Base-by-base conservation (phyloP, 75 land plant species). In the Cryptomeria japonica region DNA sequence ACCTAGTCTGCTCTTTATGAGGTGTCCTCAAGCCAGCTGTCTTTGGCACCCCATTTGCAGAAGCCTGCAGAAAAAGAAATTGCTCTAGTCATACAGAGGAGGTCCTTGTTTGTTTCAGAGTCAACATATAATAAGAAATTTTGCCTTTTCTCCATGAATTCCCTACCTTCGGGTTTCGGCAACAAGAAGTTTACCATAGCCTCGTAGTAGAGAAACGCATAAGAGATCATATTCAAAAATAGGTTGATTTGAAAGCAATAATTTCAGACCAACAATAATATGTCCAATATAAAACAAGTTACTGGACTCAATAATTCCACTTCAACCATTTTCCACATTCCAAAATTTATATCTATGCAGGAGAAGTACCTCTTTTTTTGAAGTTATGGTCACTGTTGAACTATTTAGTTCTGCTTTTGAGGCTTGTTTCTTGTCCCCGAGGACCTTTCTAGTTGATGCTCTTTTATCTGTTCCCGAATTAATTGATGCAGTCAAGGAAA, bases 361-460 rank as follows among this genome's bases (percentile, higher is more conserved):
- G 25, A 80, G 32, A 49, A 7, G 19, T 88, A 90, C 93, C 91
- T 87, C 80, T 83, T 37, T 25, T 64, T 87, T 90, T 61, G 68
- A 53, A 79, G 47, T 49, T 37, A 64, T 88, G 82, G 18, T 13
- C 3, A 22, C 18, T 22, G 87, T 44, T 36, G 56, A 41, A 58
- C 56, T 77, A 55, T 14, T 34, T 86, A 31, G 73, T 34, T 47
- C 31, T 76, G 70, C 61, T 32, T 82, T 41, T 39, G 79, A 9
- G 58, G 86, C 0, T 51, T 86, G 38, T 37, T 84, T 47, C 88
- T 87, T 92, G 56, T 90, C 87, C 49, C 15, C 15, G 13, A 64
- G 84, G 72, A 16, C 75, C 86, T 55, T 86, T 37, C 16, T 44
- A 34, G 58, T 28, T 86, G 16, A 79, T 34, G 72, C 86, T 38